phyloP scores from a whole-genome alignment of 2,329 filamentous ascomycete species.

The Paecilomyces sp. region DNA sequence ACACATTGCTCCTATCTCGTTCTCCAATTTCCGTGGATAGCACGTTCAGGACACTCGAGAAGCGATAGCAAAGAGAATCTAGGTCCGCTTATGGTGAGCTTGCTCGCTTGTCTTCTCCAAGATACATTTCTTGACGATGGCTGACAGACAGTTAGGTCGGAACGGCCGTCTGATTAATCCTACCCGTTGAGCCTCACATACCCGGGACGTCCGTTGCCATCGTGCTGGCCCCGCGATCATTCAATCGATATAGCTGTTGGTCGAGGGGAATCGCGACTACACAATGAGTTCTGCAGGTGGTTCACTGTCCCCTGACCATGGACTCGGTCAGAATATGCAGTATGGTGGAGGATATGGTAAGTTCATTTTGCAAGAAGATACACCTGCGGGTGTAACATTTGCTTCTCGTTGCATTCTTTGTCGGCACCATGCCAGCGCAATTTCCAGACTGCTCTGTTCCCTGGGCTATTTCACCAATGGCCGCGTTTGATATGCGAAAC shows the following conservation, averaged over 20 bases:
- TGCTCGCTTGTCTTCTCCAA: not conserved
- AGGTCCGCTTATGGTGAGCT: not conserved
- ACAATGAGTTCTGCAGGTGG: constrained; percentile 13
- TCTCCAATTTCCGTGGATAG: not conserved
- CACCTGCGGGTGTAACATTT: not conserved
- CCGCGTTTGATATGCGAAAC: not conserved
- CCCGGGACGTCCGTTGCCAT: not conserved
- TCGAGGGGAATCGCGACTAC: not conserved
- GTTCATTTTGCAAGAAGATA: constrained; percentile 1
- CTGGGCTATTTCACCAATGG: not conserved
- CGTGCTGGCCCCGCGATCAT: not conserved
- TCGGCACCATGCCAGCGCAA: not conserved
- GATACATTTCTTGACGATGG: not conserved
- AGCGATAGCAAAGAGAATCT: not conserved
- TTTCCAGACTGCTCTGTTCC: not conserved
- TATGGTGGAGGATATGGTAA: constrained; percentile 9
- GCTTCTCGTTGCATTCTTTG: not conserved
- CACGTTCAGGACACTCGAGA: not conserved
- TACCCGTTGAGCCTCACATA: not conserved
- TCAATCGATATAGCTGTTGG: not conserved
- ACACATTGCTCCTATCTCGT: not conserved
- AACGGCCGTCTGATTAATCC: not conserved
- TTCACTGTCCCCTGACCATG: constrained; percentile 19
- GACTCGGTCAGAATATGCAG: constrained; percentile 5
- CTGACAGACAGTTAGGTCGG: not conserved